Evolutionary conservation across 23 red algal genomes (phyloP), one percentile per base, ranked within the genome.

Genomic region (Agarophyton chilense): DNA sequence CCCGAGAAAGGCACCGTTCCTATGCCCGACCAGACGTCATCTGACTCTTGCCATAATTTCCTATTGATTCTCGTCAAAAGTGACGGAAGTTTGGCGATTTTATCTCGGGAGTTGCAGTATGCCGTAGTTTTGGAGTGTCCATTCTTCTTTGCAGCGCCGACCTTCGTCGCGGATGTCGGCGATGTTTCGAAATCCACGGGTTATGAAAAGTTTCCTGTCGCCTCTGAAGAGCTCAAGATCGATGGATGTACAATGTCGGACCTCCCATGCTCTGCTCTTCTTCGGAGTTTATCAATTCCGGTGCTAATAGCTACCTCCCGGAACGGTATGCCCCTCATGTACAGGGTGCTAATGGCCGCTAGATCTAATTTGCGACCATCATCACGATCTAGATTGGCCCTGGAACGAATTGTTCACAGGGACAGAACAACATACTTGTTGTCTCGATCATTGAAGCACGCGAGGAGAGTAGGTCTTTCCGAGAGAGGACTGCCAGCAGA

Each of bases 241-340:
- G 46, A 63, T 28, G 70, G 47, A 40, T 43, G 75, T 46, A 46
- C 57, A 9, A 63, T 90, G 52, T 19, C 53, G 10, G 73, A 90
- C 44, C 42, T 90, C 7, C 24, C 58, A 24, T 72, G 73, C 16
- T 80, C 86, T 52, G 72, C 73, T 38, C 72, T 80, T 67, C 43
- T 90, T 34, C 86, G 49, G 33, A 72, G 73, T 16, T 64, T 93
- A 0, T 85, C 90, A 3, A 86, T 65, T 24, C 58, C 86, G 14
- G 60, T 90, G 21, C 79, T 95, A 46, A 77, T 91, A 47, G 86
- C 81, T 22, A 61, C 90, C 18, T 68, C 72, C 10, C 35, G 40
- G 25, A 79, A 86, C 21, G 94, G 94, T 12, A 54, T 66, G 24
- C 85, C 87, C 16, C 19, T 95, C 22, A 68, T 95, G 52, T 95